Conservation (phyloP, 2,329 filamentous ascomycete species). For the Xylariaceae sp. region DNA sequence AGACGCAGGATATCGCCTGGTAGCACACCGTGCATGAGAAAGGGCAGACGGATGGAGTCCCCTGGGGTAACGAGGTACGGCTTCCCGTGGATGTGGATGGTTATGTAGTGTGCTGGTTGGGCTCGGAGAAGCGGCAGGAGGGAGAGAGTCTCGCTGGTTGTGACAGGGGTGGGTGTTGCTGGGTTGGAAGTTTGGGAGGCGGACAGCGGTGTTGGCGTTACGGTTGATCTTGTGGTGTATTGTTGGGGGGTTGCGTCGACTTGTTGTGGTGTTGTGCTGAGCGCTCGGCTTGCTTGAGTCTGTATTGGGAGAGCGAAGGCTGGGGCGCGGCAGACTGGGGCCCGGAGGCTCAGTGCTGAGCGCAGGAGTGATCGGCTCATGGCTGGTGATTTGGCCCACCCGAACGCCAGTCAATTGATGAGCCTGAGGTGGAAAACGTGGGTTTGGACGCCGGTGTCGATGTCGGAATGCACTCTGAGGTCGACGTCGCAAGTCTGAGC, state of each 20-base stretch:
- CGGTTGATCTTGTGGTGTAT: slow-evolving; percentile 21
- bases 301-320: slow-evolving; percentile 47
- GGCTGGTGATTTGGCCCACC: neutral
- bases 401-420: neutral
- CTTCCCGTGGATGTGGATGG: slow-evolving; percentile 71
- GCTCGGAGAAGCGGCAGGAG: slow-evolving; percentile 68
- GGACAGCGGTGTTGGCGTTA: slow-evolving; percentile 8
- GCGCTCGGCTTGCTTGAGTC: slow-evolving; percentile 29
- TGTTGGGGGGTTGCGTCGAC: slow-evolving; percentile 27
- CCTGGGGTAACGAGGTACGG: slow-evolving; percentile 77
- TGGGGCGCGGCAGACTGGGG: slow-evolving; percentile 41
- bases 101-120: slow-evolving; percentile 75
- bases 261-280: slow-evolving; percentile 29
- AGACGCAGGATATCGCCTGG: slow-evolving; percentile 85
- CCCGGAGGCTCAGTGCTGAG: slow-evolving; percentile 59
- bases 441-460: neutral
- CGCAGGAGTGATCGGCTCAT: slow-evolving; percentile 61
- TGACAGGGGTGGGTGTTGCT: slow-evolving; percentile 29
- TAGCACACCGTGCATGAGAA: slow-evolving; percentile 69
- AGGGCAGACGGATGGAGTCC: slow-evolving; percentile 72
- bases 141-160: slow-evolving; percentile 46
- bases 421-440: neutral
- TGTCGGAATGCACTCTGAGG: neutral
- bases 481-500: neutral
- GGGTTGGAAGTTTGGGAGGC: slow-evolving; percentile 2